Evolutionary conservation across 2,329 filamentous ascomycete species (phyloP).

Genomic region (Verticillium zaregamsianum): DNA sequence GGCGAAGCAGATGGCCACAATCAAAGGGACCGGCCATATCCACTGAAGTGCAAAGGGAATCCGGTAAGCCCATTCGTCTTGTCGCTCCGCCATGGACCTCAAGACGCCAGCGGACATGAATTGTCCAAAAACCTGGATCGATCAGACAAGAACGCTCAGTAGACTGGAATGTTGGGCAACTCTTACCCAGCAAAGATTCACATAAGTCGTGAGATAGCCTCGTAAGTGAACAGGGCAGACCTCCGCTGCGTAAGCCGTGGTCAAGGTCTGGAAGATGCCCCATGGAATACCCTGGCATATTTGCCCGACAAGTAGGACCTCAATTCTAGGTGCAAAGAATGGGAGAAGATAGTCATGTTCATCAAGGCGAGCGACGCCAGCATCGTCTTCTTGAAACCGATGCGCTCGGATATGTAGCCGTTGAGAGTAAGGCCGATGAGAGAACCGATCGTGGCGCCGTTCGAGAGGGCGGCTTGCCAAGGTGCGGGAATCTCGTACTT

Average conservation of each 20-base stretch:
- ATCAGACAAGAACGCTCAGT: constrained; percentile 29
- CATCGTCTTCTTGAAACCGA: background rate
- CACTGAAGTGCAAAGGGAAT: constrained; percentile 47
- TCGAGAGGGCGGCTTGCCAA: background rate
- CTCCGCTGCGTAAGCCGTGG: constrained; percentile 44
- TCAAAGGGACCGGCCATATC: constrained; percentile 41
- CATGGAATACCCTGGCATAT: constrained; percentile 43
- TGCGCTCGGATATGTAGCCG: background rate
- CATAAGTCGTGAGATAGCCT: constrained; percentile 39
- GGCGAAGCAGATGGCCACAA: constrained; percentile 36
- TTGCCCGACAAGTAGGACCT: constrained; percentile 35
- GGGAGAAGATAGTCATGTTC: background rate
- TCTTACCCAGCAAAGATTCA: constrained; percentile 35
- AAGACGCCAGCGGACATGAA: constrained; percentile 39
- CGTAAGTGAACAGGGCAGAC: constrained; percentile 39
- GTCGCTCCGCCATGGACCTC: constrained; percentile 29
- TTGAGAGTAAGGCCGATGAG: background rate
- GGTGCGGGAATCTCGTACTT: background rate
- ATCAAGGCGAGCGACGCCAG: background rate
- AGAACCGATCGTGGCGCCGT: background rate
- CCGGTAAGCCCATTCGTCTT: constrained; percentile 38
- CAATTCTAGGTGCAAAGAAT: background rate
- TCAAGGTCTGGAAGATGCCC: constrained; percentile 42
- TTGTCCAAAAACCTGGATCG: constrained; percentile 40
- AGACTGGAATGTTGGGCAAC: too few species aligned